These are phyloP conservation scores for Terana coerulea DNA, from an alignment of 768 basidiomycete species.

Conservation along the genomic window DNA sequence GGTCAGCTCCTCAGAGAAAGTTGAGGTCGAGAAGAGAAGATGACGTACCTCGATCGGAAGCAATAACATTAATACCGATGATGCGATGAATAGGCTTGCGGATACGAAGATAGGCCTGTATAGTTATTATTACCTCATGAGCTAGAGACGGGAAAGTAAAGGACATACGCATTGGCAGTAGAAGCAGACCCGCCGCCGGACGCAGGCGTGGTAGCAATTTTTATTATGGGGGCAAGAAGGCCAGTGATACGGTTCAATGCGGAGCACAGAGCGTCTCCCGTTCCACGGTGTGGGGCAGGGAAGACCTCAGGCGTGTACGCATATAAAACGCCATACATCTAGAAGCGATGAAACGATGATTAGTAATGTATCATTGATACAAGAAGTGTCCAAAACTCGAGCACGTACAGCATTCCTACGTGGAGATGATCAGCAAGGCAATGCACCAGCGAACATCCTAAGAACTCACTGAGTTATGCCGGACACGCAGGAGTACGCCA, in stretches of 20 bases:
- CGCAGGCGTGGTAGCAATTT: neutral
- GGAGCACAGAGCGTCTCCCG: neutral
- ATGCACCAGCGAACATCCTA: neutral
- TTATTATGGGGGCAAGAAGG: neutral
- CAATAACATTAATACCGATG: neutral
- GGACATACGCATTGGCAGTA: neutral
- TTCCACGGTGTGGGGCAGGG: neutral
- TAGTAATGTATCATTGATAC: neutral
- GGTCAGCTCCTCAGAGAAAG: neutral
- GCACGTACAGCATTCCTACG: neutral
- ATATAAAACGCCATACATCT: neutral
- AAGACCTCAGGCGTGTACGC: neutral
- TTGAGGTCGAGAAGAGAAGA: no score
- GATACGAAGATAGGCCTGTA: neutral
- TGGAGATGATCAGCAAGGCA: neutral
- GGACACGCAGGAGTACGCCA: neutral
- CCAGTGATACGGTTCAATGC: neutral
- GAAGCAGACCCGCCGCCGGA: neutral
- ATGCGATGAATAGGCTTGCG: neutral
- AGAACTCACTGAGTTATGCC: neutral
- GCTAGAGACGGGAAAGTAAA: neutral
- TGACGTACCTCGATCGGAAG: neutral
- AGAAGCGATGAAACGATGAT: no score
- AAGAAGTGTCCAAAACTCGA: neutral
- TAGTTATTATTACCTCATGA: neutral